phyloP scores from a whole-genome alignment of 2,329 filamentous ascomycete genomes.

The Colletotrichum gigasporum region DNA sequence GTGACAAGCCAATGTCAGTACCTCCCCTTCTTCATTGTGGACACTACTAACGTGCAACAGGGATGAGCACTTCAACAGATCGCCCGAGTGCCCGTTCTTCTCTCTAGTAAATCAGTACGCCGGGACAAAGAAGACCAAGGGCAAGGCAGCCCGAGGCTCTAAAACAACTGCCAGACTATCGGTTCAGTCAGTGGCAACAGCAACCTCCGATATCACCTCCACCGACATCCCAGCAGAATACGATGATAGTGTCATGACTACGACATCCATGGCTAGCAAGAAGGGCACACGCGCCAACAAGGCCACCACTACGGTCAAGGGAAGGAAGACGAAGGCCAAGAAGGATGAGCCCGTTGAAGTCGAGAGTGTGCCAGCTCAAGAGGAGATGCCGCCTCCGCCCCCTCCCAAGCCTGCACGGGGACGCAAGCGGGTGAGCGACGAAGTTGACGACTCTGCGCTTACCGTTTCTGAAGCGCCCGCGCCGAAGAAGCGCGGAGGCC shows the following conservation, averaged over 20 bases:
- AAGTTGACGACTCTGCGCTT: constrained; percentile 59
- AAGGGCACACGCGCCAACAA: constrained; percentile 66
- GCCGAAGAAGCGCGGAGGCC: constrained; percentile 67
- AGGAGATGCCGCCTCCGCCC: constrained; percentile 45
- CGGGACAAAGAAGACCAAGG: constrained; percentile 65
- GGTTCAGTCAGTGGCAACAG: constrained; percentile 63
- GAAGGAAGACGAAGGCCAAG: constrained; percentile 63
- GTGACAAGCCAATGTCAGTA: constrained; percentile 85
- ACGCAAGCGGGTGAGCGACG: constrained; percentile 72
- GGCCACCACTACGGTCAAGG: constrained; percentile 54
- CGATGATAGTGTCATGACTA: constrained; percentile 70
- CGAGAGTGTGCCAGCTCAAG: constrained; percentile 39
- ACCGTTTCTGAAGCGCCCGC: constrained; percentile 58
- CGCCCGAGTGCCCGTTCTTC: constrained; percentile 86
- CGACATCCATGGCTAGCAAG: constrained; percentile 63
- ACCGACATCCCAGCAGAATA: constrained; percentile 58
- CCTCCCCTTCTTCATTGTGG: constrained; percentile 16
- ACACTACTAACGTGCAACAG: constrained; percentile 53
- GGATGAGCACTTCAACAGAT: constrained; percentile 85
- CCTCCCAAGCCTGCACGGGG: constrained; percentile 57
- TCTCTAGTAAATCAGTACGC: constrained; percentile 68
- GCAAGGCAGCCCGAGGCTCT: constrained; percentile 67
- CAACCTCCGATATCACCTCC: constrained; percentile 59
- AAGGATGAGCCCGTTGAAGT: constrained; percentile 58
- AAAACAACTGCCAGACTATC: constrained; percentile 73